Evolutionary conservation across 1,284 basidiomycete species (phyloP).

Genomic region (Irpex rosettiformis): DNA sequence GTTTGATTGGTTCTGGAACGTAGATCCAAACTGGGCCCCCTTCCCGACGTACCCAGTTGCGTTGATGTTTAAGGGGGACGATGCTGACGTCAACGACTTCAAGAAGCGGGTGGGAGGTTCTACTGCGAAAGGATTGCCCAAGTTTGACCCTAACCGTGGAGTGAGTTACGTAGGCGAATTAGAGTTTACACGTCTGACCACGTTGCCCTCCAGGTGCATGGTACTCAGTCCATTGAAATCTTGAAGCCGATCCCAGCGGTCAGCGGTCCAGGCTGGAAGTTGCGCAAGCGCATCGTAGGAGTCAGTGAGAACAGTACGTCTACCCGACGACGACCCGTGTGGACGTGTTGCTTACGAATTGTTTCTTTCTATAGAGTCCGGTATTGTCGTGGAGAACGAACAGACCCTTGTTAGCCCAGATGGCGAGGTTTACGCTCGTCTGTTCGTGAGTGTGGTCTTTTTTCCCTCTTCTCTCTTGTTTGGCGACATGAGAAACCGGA

Average conservation of each 20-base stretch:
- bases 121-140: conserved; percentile 59
- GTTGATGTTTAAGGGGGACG: conserved; percentile 55
- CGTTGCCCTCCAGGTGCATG: conserved; percentile 54
- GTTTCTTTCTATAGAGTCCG: conserved; percentile 53
- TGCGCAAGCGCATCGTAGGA: conserved; percentile 55
- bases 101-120: conserved; percentile 42
- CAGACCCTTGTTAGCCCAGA: conserved; percentile 57
- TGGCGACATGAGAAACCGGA: neutral
- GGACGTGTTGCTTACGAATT: neutral
- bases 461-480: neutral
- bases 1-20: neutral
- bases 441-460: conserved; percentile 49
- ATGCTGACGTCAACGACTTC: conserved; percentile 66
- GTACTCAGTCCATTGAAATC: conserved; percentile 69
- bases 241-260: conserved; percentile 64
- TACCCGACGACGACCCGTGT: neutral
- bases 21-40: conserved; percentile 48
- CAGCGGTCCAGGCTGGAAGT: conserved; percentile 66
- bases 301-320: conserved; percentile 76
- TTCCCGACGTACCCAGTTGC: conserved; percentile 57
- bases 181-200: neutral
- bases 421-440: conserved; percentile 65
- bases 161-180: conserved; percentile 35
- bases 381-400: conserved; percentile 70
- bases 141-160: conserved; percentile 59